Conservation (phyloP, 179 eudicot species). For the Spinacia oleracea region DNA sequence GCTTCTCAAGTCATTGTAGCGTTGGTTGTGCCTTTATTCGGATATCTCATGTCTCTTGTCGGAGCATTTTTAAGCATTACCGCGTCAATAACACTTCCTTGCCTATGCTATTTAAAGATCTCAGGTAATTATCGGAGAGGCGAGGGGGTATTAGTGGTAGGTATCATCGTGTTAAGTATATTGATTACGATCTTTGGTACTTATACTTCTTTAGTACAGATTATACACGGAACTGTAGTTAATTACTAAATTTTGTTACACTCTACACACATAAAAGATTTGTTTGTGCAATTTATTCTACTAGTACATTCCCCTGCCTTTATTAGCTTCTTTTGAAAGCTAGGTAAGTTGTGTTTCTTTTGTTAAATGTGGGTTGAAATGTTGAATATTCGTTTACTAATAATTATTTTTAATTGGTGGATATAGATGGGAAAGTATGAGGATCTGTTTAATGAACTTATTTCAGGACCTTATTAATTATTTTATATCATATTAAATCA, state of each 20-base stretch:
- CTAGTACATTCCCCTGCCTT: too few relatives aligned
- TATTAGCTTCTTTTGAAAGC: too few relatives aligned
- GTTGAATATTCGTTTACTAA: too few relatives aligned
- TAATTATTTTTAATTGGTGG: too few relatives aligned
- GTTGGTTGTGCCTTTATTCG: conserved; percentile 68
- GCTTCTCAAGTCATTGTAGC: conserved; percentile 60
- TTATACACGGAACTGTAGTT: conserved; percentile 32
- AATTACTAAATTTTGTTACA: background rate
- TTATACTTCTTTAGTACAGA: conserved; percentile 43
- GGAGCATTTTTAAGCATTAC: conserved; percentile 78
- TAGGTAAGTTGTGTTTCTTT: too few relatives aligned
- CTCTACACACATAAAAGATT: too few relatives aligned
- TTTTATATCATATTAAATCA: too few relatives aligned
- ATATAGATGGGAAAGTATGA: too few relatives aligned
- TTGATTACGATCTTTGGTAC: conserved; percentile 53
- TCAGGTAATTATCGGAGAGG: conserved; percentile 35
- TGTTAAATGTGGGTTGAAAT: too few relatives aligned
- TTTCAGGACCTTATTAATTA: too few relatives aligned
- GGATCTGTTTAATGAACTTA: too few relatives aligned
- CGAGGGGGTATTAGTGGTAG: conserved; percentile 36
- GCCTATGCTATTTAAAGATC: conserved; percentile 78
- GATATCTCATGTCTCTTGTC: conserved; percentile 67
- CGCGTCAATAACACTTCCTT: conserved; percentile 61
- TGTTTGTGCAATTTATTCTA: background rate
- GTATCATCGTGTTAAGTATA: conserved; percentile 41